These are phyloP conservation scores for Blastocrithidia nonstop DNA, from an alignment of 208 protist genomes.

Conservation along the genomic window DNA sequence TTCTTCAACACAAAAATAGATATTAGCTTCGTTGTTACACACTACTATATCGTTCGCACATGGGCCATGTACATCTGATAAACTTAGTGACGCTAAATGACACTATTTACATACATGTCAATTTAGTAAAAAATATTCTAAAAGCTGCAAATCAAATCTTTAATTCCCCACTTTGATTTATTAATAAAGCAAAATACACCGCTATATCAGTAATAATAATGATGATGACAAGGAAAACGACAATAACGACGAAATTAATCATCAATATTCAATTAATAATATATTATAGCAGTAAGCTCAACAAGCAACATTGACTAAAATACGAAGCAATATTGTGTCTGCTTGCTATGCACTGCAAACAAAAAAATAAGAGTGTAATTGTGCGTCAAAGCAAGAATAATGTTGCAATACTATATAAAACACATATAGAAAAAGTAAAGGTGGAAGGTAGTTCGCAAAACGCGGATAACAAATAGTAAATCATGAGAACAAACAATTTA, in stretches of 20 bases:
- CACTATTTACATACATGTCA: slow-evolving; percentile 1
- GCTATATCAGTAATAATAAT: too few relatives aligned
- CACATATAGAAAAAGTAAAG: not conserved
- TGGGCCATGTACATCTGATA: slow-evolving; percentile 6
- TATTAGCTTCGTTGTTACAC: slow-evolving; percentile 4
- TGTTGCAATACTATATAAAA: not conserved
- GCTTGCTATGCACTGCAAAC: too few relatives aligned
- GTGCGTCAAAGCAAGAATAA: not conserved
- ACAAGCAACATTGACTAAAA: too few relatives aligned
- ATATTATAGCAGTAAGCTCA: too few relatives aligned
- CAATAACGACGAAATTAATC: too few relatives aligned
- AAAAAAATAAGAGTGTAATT: slow-evolving; percentile 3
- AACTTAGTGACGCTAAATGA: not conserved
- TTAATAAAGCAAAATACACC: too few relatives aligned
- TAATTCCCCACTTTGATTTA: too few relatives aligned
- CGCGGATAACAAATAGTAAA: too few relatives aligned
- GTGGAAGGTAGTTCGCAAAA: slow-evolving; percentile 6
- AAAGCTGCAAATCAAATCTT: not conserved
- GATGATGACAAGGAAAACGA: not conserved
- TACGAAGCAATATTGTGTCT: too few relatives aligned
- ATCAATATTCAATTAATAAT: too few relatives aligned
- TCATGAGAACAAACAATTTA: too few relatives aligned
- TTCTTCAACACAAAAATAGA: not conserved
- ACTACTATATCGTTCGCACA: slow-evolving; percentile 6
- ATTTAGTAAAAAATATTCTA: not conserved